Conservation (phyloP, 2,329 filamentous ascomycete species). For the Alternaria sp. region DNA sequence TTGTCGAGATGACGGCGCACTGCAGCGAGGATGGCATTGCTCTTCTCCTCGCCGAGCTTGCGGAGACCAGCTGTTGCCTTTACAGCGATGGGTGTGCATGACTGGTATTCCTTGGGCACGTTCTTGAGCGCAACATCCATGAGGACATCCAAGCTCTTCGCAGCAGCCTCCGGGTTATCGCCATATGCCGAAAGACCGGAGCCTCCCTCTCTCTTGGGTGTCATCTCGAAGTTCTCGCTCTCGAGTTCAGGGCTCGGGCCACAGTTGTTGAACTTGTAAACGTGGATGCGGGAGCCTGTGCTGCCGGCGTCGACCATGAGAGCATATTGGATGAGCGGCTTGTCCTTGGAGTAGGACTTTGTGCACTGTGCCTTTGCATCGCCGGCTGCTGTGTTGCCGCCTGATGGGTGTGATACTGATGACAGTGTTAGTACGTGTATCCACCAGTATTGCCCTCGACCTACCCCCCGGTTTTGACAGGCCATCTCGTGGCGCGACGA, state of each 20-base stretch:
- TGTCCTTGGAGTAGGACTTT: conserved; percentile 82
- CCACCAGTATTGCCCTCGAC: conserved; percentile 13
- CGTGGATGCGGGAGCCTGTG: conserved; percentile 96
- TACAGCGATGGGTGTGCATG: conserved; percentile 94
- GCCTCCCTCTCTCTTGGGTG: conserved; percentile 81
- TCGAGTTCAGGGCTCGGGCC: conserved; percentile 94
- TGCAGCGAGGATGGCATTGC: conserved; percentile 82
- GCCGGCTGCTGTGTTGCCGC: conserved; percentile 59
- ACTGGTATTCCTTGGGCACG: conserved; percentile 87
- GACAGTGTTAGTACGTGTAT: background rate
- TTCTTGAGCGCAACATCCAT: conserved; percentile 84
- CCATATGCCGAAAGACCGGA: conserved; percentile 85
- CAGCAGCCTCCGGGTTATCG: conserved; percentile 84
- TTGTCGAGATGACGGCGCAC: conserved; percentile 86
- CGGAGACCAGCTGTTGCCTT: conserved; percentile 96
- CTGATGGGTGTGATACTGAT: conserved; percentile 35
- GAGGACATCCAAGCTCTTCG: conserved; percentile 85
- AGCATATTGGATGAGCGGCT: conserved; percentile 95
- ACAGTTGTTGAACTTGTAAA: conserved; percentile 99
- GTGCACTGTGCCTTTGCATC: conserved; percentile 77
- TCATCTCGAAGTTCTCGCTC: conserved; percentile 92
- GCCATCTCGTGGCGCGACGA: conserved; percentile 59
- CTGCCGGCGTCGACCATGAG: conserved; percentile 99
- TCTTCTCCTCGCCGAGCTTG: conserved; percentile 81
- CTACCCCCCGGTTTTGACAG: conserved; percentile 38